These are phyloP conservation scores for Lichtheimia ornata DNA, from an alignment of 371 early-diverging fungal genomes.

Conservation along the genomic window DNA sequence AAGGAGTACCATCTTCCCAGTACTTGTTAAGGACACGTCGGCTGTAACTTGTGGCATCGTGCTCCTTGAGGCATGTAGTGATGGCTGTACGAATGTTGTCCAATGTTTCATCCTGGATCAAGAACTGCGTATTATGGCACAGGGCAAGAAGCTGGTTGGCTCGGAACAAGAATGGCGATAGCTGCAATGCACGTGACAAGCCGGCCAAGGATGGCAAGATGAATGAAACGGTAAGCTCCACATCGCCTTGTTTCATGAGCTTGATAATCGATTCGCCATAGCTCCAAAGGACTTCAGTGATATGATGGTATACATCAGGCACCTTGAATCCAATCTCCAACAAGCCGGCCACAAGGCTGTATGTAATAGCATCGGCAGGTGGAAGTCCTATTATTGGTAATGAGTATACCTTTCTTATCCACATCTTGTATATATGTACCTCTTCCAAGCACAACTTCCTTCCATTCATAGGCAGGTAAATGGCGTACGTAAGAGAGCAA, in stretches of 20 bases:
- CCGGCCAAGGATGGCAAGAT: constrained; percentile 71
- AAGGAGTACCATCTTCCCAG: constrained; percentile 45
- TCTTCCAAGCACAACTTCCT: constrained; percentile 25
- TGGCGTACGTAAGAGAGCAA: constrained; percentile 37
- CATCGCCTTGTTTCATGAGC: constrained; percentile 16
- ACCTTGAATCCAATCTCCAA: constrained; percentile 51
- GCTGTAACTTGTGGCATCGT: constrained; percentile 42
- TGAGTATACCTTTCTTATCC: background rate
- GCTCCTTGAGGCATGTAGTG: constrained; percentile 42
- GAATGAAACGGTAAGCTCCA: constrained; percentile 60
- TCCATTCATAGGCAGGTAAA: constrained; percentile 37
- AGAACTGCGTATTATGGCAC: constrained; percentile 49
- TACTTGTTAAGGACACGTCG: constrained; percentile 52
- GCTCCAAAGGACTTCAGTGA: constrained; percentile 35
- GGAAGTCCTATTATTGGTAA: constrained; percentile 13
- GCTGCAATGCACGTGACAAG: constrained; percentile 62
- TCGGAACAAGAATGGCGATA: constrained; percentile 53
- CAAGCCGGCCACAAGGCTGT: constrained; percentile 43
- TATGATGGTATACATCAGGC: constrained; percentile 37
- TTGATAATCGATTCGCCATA: constrained; percentile 23
- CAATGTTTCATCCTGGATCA: constrained; percentile 55
- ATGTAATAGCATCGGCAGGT: constrained; percentile 44
- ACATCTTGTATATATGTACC: constrained; percentile 26
- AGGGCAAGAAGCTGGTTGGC: constrained; percentile 49
- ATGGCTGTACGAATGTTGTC: constrained; percentile 60